Evolutionary conservation across 1,139 yeast genomes (phyloP), one percentile per base, ranked within the genome.

Genomic region (Eremothecium gossypii): DNA sequence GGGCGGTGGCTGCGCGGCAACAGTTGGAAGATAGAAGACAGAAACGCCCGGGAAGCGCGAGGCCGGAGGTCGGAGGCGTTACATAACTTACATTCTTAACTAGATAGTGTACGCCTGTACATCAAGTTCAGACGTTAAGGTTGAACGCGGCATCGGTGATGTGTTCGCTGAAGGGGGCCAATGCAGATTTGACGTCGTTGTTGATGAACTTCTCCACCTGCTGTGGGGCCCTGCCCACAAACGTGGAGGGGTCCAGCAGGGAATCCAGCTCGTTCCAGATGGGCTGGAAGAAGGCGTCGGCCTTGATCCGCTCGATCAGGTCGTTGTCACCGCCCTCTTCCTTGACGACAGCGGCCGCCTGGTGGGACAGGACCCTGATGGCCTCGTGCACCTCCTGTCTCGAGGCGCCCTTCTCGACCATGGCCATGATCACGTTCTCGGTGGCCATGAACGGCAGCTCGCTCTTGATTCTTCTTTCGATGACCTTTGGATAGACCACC

Each of bases 391-490:
- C 91, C 45, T 87, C 96, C 73, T 91, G 99, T 75, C 99, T 83
- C 26, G 95, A 87, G 37, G 85, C 97, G 56, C 97, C 97, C 66
- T 83, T 82, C 68, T 87, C 95, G 46, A 91, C 98, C 96, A 91
- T 91, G 44, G 98, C 98, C 99, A 91, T 91, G 65, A 91, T 91
- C 64, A 91, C 79, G 69, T 91, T 91, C 70, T 91, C 99, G 43
- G 99, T 91, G 52, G 99, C 99, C 99, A 91, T 91, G 73, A 93
- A 91, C 54, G 99, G 99, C 60, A 91, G 75, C 68, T 93, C 98
- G 41, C 96, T 76, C 64, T 66, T 79, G 66, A 91, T 91, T 70
- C 97, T 83, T 73, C 97, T 83, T 70, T 83, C 96, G 61, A 91
- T 91, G 55, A 91, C 98, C 76, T 91, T 89, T 55, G 98, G 98